A percentile compares a stretch with the other conserved stretches of the same genome.
Evolutionary conservation across 192 early-diverging fungal species (phyloP).

Genomic region (Neocallimastix lanati): DNA sequence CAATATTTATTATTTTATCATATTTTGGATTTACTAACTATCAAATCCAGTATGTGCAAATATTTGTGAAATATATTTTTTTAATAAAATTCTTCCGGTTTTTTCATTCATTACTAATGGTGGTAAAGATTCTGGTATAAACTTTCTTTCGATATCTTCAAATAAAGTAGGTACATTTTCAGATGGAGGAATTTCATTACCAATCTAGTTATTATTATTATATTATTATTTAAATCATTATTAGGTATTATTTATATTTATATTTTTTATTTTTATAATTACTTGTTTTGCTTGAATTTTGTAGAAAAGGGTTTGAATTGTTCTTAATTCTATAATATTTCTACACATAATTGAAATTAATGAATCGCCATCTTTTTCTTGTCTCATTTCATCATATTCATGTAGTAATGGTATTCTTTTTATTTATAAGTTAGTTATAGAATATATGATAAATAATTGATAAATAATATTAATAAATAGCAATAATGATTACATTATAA

Average conservation of each 20-base stretch:
- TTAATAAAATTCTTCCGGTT: constrained; percentile 35
- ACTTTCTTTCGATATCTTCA: neutral
- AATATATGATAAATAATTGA: no score
- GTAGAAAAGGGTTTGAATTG: neutral
- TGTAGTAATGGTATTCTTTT: neutral
- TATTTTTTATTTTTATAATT: no score
- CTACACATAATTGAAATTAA: neutral
- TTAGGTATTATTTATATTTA: no score
- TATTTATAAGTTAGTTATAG: no score
- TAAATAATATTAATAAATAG: no score
- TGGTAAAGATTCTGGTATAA: constrained; percentile 11
- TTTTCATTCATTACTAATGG: constrained; percentile 30
- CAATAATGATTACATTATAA: no score
- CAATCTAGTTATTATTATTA: neutral
- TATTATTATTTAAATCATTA: no score
- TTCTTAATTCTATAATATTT: neutral
- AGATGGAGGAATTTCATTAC: neutral
- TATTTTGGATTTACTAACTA: no score
- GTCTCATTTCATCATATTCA: neutral
- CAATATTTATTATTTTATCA: no score
- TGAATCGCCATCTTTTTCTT: neutral
- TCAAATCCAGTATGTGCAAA: constrained; percentile 84
- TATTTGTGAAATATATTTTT: constrained; percentile 41
- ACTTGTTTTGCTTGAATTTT: neutral
- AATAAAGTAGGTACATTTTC: neutral